Evolutionary conservation across 331 rosid genomes (phyloP), one percentile per base, ranked within the genome.

Genomic region (Saraca asoca): DNA sequence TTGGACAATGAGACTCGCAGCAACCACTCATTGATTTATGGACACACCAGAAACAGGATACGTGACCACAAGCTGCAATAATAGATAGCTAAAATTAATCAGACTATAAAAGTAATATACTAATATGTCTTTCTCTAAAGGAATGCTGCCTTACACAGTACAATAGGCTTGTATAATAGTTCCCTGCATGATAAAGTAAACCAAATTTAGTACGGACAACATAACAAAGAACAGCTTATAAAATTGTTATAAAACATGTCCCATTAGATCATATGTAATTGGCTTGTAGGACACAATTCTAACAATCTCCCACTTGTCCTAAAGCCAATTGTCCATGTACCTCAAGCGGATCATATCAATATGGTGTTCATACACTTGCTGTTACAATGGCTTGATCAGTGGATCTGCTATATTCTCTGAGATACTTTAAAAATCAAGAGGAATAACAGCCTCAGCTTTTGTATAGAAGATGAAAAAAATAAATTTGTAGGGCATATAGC

Each of bases 1-100:
- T 62, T 42, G 95, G 93, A 76, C 98, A 92, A 59, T 72, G 80
- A 45, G 96, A 92, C 60, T 83, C 87, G 0, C 76, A 46, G 7
- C 9, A 6, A 24, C 51, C 10, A 49, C 12, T 63, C 98, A 92
- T 89, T 20, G 89, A 87, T 19, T 18, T 61, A 74, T 89, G 68
- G 69, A 85, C 89, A 69, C 95, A 92, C 98, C 98, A 92, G 81
- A 92, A 92, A 74, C 98, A 92, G 18, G 91, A 83, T 45, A 89
- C 39, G 59, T 92, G 98, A 54, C 98, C 98, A 80, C 98, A 91
- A 38, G 89, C 98, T 91, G 87, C 67, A 70, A 57, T 37, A 56
- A 42, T 45, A 33, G 15, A 62, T 54, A 48, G 15, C 9, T 6
- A 42, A 65, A 54, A 45, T 31, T 41, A 33, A 60, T 52, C 33